phyloP scores from a whole-genome alignment of 1,139 yeast species.

The Suhomyces bolitotheri region DNA sequence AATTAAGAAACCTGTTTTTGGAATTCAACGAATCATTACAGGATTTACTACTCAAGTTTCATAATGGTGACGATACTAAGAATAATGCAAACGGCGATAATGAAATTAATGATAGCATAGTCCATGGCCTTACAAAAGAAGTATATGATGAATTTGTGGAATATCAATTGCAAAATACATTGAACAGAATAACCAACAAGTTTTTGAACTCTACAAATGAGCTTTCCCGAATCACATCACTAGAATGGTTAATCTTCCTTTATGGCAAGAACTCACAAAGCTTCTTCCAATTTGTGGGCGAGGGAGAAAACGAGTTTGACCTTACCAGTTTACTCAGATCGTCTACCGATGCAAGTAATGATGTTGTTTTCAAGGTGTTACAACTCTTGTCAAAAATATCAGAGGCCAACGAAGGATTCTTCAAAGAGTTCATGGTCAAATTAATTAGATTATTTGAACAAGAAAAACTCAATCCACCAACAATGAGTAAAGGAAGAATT shows the following conservation, averaged over 20 bases:
- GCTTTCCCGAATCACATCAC: constrained; percentile 76
- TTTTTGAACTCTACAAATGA: constrained; percentile 54
- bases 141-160: constrained; percentile 45
- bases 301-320: constrained; percentile 38
- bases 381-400: constrained; percentile 80
- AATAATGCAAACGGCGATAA: constrained; percentile 7
- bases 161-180: constrained; percentile 36
- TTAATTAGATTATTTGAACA: constrained; percentile 66
- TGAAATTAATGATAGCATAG: constrained; percentile 15
- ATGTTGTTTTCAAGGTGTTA: constrained; percentile 76
- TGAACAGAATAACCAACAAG: constrained; percentile 38
- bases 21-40: constrained; percentile 40
- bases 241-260: constrained; percentile 88
- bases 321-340: constrained; percentile 79
- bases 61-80: constrained; percentile 16
- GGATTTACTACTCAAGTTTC: constrained; percentile 33
- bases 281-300: constrained; percentile 48
- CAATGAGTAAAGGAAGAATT: constrained; percentile 63
- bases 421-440: constrained; percentile 73
- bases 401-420: constrained; percentile 76
- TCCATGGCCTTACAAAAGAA: constrained; percentile 40
- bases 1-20: constrained; percentile 39
- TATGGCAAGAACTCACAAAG: constrained; percentile 71
- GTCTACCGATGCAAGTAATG: constrained; percentile 81
- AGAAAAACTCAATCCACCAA: constrained; percentile 21